Evolutionary conservation across 2,329 filamentous ascomycete species (phyloP).

Genomic region (Alternaria ventricosa): DNA sequence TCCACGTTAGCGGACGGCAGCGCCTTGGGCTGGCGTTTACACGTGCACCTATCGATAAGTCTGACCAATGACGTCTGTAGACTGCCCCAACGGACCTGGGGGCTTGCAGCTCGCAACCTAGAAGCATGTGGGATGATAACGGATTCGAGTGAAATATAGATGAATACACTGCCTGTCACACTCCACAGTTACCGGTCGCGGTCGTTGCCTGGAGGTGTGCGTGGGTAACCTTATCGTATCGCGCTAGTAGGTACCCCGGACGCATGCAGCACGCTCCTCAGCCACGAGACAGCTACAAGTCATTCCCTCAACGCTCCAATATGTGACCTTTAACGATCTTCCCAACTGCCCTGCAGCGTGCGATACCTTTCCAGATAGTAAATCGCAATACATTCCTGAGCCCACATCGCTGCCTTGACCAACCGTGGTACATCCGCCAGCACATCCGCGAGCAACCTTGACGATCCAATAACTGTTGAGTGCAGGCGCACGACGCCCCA

Average conservation of each 20-base stretch:
- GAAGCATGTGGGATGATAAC: slow-evolving; percentile 9
- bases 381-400: background rate
- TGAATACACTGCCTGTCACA: background rate
- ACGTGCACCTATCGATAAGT: slow-evolving; percentile 15
- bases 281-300: slow-evolving; percentile 3
- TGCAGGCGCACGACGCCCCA: slow-evolving; percentile 14
- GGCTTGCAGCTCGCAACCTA: slow-evolving; percentile 1
- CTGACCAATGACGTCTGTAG: slow-evolving; percentile 14
- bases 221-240: slow-evolving; percentile 21
- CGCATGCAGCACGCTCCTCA: background rate
- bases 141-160: background rate
- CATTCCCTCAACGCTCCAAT: slow-evolving; percentile 36
- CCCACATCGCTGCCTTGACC: slow-evolving; percentile 17
- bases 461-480: slow-evolving; percentile 9
- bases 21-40: background rate
- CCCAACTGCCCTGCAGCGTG: slow-evolving; percentile 33
- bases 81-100: background rate
- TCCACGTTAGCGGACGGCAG: slow-evolving; percentile 1
- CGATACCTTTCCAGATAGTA: slow-evolving; percentile 11
- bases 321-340: slow-evolving; percentile 36
- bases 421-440: slow-evolving; percentile 17
- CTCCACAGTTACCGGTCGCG: background rate
- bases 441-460: slow-evolving; percentile 14
- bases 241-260: slow-evolving; percentile 9
- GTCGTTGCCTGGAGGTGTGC: slow-evolving; percentile 11